Evolutionary conservation across 495 filamentous ascomycete genomes (phyloP).

Genomic region (Neurospora sp.): DNA sequence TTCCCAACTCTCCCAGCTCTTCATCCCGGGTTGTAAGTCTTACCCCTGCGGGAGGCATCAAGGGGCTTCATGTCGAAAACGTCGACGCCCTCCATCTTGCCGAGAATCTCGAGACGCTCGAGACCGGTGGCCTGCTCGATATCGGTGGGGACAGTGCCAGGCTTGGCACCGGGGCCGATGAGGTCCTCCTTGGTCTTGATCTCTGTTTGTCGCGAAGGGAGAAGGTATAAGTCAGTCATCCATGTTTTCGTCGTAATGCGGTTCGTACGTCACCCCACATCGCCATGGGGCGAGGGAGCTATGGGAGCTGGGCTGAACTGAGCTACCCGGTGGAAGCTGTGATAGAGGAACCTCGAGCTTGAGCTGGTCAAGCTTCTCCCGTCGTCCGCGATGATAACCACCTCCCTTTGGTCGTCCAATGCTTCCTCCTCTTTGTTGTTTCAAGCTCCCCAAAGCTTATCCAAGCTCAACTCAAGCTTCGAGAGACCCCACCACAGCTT

Average conservation of each 20-base stretch:
- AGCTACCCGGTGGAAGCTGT: neutral
- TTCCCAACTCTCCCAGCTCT: neutral
- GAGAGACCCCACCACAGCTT: neutral
- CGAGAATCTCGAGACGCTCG: constrained; percentile 95
- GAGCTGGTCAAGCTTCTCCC: neutral
- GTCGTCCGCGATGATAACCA: neutral
- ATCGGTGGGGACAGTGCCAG: constrained; percentile 85
- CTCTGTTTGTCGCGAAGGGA: constrained; percentile 43
- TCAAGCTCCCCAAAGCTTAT: neutral
- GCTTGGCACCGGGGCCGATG: constrained; percentile 63
- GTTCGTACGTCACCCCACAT: neutral
- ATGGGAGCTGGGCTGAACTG: neutral
- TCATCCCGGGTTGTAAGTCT: constrained; percentile 43
- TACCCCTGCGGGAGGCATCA: constrained; percentile 64
- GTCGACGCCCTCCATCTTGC: constrained; percentile 98
- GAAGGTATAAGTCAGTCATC: constrained; percentile 9
- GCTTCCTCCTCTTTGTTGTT: neutral
- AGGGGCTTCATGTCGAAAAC: constrained; percentile 97
- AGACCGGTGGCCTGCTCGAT: constrained; percentile 91
- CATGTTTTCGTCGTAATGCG: neutral
- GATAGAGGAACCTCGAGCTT: neutral
- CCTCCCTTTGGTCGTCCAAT: neutral
- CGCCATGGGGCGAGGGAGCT: neutral
- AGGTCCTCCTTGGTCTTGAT: constrained; percentile 76
- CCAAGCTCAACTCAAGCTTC: neutral